Percentiles rank a stretch among this genome's conserved stretches.
Conservation (phyloP, 495 filamentous ascomycete species). For the Daldinia vernicosa region DNA sequence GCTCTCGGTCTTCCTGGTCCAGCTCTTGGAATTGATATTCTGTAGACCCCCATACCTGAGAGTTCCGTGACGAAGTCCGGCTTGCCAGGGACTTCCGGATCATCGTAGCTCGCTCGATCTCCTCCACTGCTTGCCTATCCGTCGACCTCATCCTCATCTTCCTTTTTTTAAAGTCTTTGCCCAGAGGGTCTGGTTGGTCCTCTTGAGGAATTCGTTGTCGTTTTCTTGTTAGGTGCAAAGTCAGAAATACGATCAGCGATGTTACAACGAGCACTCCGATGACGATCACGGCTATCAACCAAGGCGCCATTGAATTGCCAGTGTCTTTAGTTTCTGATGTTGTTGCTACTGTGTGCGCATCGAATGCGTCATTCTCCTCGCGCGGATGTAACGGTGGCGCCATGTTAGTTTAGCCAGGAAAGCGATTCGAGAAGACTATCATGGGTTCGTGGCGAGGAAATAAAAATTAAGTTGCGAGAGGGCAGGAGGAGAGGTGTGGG, state of each 20-base stretch:
- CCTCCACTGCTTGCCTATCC: slow-evolving; percentile 47
- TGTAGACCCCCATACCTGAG: background rate
- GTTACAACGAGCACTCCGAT: slow-evolving; percentile 42
- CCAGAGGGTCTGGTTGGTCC: slow-evolving; percentile 32
- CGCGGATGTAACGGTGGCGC: slow-evolving; percentile 28
- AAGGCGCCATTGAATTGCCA: slow-evolving; percentile 25
- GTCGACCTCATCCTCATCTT: slow-evolving; percentile 46
- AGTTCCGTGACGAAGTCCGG: slow-evolving; percentile 43
- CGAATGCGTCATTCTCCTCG: slow-evolving; percentile 8
- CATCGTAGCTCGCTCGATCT: slow-evolving; percentile 52
- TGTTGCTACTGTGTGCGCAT: slow-evolving; percentile 3
- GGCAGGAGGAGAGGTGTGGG: slow-evolving; percentile 2
- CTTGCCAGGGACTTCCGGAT: slow-evolving; percentile 59
- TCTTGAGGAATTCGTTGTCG: slow-evolving; percentile 36
- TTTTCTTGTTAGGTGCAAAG: slow-evolving; percentile 37
- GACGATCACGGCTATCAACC: slow-evolving; percentile 48
- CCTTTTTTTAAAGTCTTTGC: slow-evolving; percentile 29
- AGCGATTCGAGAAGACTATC: slow-evolving; percentile 11
- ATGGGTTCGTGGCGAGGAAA: background rate
- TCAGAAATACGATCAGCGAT: slow-evolving; percentile 34
- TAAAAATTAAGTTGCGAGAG: background rate
- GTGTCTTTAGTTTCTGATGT: slow-evolving; percentile 7
- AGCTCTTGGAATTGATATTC: slow-evolving; percentile 10
- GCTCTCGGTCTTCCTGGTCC: slow-evolving; percentile 30
- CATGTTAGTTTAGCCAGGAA: slow-evolving; percentile 21